Base-by-base conservation (phyloP, 805 yeast species). In the Wickerhamiella lipophila region DNA sequence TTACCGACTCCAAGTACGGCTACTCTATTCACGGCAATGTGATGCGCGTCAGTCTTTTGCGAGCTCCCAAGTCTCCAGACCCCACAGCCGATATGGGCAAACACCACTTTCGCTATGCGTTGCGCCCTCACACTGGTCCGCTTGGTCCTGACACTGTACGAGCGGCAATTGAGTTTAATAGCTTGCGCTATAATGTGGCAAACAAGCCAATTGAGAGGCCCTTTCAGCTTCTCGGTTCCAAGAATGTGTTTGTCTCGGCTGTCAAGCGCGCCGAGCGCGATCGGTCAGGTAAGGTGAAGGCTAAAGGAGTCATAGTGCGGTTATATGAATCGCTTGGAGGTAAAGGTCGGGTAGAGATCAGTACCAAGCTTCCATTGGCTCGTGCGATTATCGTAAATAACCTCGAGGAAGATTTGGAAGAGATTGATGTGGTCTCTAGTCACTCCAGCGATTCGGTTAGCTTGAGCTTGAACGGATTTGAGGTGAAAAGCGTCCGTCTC, bases 11-110 rank as follows among this genome's bases (percentile, higher is more conserved):
- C 60, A 89, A 89, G 64, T 89, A 86, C 61, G 98, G 98, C 7
- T 94, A 86, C 56, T 74, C 94, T 0, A 80, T 88, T 16, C 96
- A 86, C 59, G 98, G 98, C n/a, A 86, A 86, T 56, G 65, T 79
- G 61, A 83, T 89, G 79, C 78, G 96, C 43, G 69, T 92, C 45
- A 84, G 95, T 1, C 68, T 92, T 53, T 68, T 89, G 59, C 78
- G 98, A 60, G 77, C 96, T 12, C 87, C 98, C 26, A 89, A 92
- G 65, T 83, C 86, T 18, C 98, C 98, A 0, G 98, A 89, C 72
- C 88, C 81, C 7, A 73, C 78, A 60, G 96, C 97, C 7, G 98
- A 89, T 63, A 86, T 92, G 83, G 97, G 96, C 2, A 61, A 67
- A 16, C 98, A 89, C 64, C 70, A 69, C 50, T 83, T 92, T 68